These are phyloP conservation scores for Debaryomyces nepalensis DNA, from an alignment of 1,139 yeast species.

Conservation along the genomic window DNA sequence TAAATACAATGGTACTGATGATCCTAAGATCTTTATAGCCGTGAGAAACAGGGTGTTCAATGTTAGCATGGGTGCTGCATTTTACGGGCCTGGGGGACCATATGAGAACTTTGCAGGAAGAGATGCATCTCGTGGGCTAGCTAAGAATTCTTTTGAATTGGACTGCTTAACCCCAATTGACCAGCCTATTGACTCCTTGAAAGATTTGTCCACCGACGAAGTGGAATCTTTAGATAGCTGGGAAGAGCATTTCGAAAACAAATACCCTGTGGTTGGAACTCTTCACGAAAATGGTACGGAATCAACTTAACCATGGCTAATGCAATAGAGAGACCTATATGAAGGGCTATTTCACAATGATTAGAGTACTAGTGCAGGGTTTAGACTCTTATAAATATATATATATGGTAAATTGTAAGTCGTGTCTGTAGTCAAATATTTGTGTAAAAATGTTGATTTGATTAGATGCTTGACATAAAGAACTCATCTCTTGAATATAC, in stretches of 20 bases:
- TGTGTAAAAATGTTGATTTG: conserved; percentile 1
- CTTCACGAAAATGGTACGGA: conserved; percentile 33
- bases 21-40: conserved; percentile 78
- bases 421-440: conserved; percentile 7
- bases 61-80: conserved; percentile 77
- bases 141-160: conserved; percentile 83
- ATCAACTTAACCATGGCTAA: no score
- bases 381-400: no score
- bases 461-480: conserved; percentile 5
- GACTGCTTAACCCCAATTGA: conserved; percentile 60
- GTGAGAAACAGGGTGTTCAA: conserved; percentile 87
- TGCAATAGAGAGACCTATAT: no score
- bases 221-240: conserved; percentile 74
- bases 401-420: conserved; percentile 2
- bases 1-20: conserved; percentile 80
- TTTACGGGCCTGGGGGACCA: conserved; percentile 97
- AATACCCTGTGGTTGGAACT: conserved; percentile 73
- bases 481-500: conserved; percentile 4
- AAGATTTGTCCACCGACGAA: conserved; percentile 67
- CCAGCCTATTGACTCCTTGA: conserved; percentile 73
- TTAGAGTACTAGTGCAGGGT: no score
- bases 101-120: conserved; percentile 95
- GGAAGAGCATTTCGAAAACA: conserved; percentile 81
- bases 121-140: conserved; percentile 94
- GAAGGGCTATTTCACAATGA: no score